These are phyloP conservation scores for Vaccinium darrowii DNA, from an alignment of 148 eudicot species.

Conservation along the genomic window DNA sequence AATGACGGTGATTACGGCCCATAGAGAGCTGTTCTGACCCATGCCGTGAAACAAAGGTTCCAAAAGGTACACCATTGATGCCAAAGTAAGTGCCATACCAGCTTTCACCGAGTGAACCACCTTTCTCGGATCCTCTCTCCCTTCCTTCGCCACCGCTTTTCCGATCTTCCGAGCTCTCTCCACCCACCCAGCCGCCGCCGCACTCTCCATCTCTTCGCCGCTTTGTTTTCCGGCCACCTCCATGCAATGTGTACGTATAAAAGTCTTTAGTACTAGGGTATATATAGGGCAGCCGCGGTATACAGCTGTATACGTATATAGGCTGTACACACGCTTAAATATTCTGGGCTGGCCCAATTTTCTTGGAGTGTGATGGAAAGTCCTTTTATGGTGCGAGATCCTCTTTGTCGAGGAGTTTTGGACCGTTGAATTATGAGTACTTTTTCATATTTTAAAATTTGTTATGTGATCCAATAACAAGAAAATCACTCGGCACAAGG, in stretches of 20 bases:
- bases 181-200: neutral
- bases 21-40: conserved; percentile 7
- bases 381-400: no score
- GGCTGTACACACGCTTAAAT: no score
- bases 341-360: no score
- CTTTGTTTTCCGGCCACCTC: neutral
- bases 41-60: neutral
- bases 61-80: conserved; percentile 8
- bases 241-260: neutral
- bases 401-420: no score
- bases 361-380: no score
- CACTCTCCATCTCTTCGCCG: neutral
- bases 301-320: no score
- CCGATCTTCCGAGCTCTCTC: neutral
- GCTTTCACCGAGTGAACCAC: conserved; percentile 12
- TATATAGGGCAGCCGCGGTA: no score
- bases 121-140: conserved; percentile 13
- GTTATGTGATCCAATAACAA: no score
- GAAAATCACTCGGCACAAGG: no score
- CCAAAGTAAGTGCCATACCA: conserved; percentile 13
- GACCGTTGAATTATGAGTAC: no score
- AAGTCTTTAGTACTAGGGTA: neutral
- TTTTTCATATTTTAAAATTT: no score
- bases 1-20: conserved; percentile 21
- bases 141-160: conserved; percentile 3